Evolutionary conservation across 1,284 basidiomycete species (phyloP), one percentile per base, ranked within the genome.

Genomic region (Vanrija sp.): DNA sequence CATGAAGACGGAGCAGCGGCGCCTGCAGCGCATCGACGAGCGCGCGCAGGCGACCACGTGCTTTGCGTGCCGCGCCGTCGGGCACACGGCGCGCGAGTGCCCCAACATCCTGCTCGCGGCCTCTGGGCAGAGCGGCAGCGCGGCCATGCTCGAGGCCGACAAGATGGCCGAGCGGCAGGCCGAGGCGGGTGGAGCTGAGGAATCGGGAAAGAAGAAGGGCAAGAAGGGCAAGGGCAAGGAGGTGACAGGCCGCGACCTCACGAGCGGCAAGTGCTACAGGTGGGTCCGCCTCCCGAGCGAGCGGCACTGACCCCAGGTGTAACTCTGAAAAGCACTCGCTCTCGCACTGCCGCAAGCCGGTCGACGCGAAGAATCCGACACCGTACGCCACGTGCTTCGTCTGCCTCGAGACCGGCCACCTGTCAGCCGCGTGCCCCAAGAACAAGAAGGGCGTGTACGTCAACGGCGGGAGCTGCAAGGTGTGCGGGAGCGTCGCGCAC

Each of bases 301-400:
- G 18, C n/a, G 9, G 12, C 20, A 12, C 1, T 24, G 27, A 14
- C 2, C 55, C 42, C 68, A 93, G 92, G 59, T 97, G 93, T 67
- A 88, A 91, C 45, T 91, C 89, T 3, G 81, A 78, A 4, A 81
- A 80, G 56, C 93, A 97, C 63, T 87, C 81, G 10, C 81, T 97
- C 3, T 84, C 88, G 16, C 80, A 79, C 39, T 97, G 93, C 72
- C 85, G 80, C 55, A 84, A 84, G 62, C 80, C 82, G 2, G 77
- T 79, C 10, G 81, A 89, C 69, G 78, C 81, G n/a, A 66, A 69
- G 15, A 80, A 88, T 60, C 86, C 87, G 2, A 80, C 93, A 3
- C 93, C 93, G 0, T 92, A 84, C 67, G 93, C 93, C 0, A 89
- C 86, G 1, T 97, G 93, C 75, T 97, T 92, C 69, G 87, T 97